Evolutionary conservation across 768 basidiomycete species (phyloP).

Genomic region (Kwoniella heveanensis): DNA sequence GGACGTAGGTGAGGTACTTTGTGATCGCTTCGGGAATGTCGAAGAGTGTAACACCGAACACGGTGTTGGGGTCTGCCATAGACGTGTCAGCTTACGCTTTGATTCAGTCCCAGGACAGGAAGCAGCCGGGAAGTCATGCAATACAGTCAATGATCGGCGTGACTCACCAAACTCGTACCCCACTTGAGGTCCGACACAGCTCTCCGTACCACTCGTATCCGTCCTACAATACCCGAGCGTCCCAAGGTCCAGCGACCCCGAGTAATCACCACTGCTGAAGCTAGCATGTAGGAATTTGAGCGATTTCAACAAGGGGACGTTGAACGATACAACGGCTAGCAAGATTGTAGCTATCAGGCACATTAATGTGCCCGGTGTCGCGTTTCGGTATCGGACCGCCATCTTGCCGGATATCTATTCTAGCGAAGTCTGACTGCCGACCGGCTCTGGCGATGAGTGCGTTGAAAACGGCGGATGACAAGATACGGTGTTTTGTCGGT

Average conservation of each 20-base stretch:
- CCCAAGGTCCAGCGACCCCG: constrained; percentile 70
- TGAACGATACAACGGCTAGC: constrained; percentile 84
- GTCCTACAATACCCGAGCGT: constrained; percentile 81
- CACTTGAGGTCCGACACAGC: constrained; percentile 76
- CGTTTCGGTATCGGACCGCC: constrained; percentile 65
- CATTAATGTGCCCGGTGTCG: constrained; percentile 84
- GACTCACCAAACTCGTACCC: constrained; percentile 86
- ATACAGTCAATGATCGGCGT: too few relatives aligned
- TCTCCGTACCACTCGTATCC: constrained; percentile 51
- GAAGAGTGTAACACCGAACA: constrained; percentile 70
- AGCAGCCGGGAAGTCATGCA: too few relatives aligned
- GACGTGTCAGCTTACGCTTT: too few relatives aligned
- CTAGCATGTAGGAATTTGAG: constrained; percentile 73
- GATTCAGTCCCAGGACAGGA: too few relatives aligned
- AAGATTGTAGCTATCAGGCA: constrained; percentile 76
- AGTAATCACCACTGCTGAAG: constrained; percentile 42
- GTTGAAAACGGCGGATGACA: not conserved
- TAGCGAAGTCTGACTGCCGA: too few relatives aligned
- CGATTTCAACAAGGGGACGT: constrained; percentile 83
- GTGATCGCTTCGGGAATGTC: constrained; percentile 76
- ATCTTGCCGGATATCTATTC: constrained; percentile 26
- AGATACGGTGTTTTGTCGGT: not conserved
- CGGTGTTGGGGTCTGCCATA: constrained; percentile 82
- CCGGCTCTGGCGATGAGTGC: not conserved
- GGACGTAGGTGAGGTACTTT: constrained; percentile 93